Conservation (phyloP, 2,329 filamentous ascomycete species). For the Colletotrichum sansevieriae region DNA sequence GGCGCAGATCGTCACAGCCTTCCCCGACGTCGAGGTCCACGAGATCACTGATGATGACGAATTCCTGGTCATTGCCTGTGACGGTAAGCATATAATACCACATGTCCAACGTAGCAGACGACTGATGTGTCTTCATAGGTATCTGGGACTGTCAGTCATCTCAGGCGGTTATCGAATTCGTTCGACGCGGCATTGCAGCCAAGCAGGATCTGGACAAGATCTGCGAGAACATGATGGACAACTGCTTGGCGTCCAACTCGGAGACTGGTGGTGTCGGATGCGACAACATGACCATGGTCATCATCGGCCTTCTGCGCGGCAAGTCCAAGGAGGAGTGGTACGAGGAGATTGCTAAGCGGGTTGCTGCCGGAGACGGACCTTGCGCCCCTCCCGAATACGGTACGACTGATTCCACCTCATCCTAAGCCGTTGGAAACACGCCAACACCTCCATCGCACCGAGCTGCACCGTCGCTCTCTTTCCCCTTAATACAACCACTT, state of each 20-base stretch:
- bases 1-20: slow-evolving; percentile 98
- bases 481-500: slow-evolving; percentile 38
- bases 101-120: background rate
- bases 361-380: slow-evolving; percentile 96
- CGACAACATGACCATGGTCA: slow-evolving; percentile 99
- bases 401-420: slow-evolving; percentile 67
- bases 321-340: slow-evolving; percentile 99
- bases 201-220: slow-evolving; percentile 96
- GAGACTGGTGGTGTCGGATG: slow-evolving; percentile 98
- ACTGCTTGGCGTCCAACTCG: slow-evolving; percentile 96
- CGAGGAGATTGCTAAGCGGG: slow-evolving; percentile 91
- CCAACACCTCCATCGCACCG: slow-evolving; percentile 35
- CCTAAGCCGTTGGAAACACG: slow-evolving; percentile 39
- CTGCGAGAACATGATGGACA: slow-evolving; percentile 99
- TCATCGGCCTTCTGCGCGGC: slow-evolving; percentile 90
- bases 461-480: slow-evolving; percentile 34
- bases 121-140: slow-evolving; percentile 66
- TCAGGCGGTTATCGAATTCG: slow-evolving; percentile 96
- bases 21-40: slow-evolving; percentile 92
- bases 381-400: slow-evolving; percentile 99
- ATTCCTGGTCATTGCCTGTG: slow-evolving; percentile 92
- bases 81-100: slow-evolving; percentile 72
- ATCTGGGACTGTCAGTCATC: slow-evolving; percentile 99
- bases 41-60: slow-evolving; percentile 94
- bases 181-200: slow-evolving; percentile 93